Evolutionary conservation across 2,329 filamentous ascomycete species (phyloP).

Genomic region (Penicillium sp.): DNA sequence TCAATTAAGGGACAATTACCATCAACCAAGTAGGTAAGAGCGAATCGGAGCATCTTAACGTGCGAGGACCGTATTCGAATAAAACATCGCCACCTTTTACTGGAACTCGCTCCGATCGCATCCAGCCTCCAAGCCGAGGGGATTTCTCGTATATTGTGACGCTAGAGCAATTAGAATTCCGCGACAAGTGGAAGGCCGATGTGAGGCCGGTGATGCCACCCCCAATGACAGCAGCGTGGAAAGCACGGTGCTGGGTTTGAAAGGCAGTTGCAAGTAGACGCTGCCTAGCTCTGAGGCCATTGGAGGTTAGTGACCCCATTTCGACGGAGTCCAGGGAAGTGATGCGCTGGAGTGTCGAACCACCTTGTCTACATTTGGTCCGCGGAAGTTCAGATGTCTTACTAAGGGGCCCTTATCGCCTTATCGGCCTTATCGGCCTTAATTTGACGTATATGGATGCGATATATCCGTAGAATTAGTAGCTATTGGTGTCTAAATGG

Average conservation of each 20-base stretch:
- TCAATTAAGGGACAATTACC: constrained; percentile 49
- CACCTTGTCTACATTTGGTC: neutral
- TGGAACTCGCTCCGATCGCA: constrained; percentile 65
- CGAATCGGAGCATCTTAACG: constrained; percentile 62
- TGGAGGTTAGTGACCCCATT: constrained; percentile 29
- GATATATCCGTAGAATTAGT: neutral
- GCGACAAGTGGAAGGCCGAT: constrained; percentile 73
- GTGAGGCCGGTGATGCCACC: constrained; percentile 82
- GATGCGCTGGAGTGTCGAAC: neutral
- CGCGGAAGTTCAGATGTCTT: neutral
- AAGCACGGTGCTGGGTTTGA: constrained; percentile 27
- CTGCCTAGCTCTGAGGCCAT: constrained; percentile 20
- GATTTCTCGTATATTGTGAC: constrained; percentile 81
- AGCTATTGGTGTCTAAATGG: neutral
- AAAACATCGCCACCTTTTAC: constrained; percentile 62
- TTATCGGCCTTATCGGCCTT: neutral
- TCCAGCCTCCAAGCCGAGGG: constrained; percentile 76
- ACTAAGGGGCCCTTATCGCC: neutral
- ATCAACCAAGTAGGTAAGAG: constrained; percentile 69
- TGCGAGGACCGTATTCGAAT: constrained; percentile 83
- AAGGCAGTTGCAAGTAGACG: constrained; percentile 18
- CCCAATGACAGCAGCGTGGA: constrained; percentile 68
- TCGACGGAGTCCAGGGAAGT: constrained; percentile 12
- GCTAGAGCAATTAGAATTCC: constrained; percentile 64
- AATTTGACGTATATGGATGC: neutral